These are phyloP conservation scores for Kandelia obovata DNA, from an alignment of 345 rosid genomes.

Conservation along the genomic window DNA sequence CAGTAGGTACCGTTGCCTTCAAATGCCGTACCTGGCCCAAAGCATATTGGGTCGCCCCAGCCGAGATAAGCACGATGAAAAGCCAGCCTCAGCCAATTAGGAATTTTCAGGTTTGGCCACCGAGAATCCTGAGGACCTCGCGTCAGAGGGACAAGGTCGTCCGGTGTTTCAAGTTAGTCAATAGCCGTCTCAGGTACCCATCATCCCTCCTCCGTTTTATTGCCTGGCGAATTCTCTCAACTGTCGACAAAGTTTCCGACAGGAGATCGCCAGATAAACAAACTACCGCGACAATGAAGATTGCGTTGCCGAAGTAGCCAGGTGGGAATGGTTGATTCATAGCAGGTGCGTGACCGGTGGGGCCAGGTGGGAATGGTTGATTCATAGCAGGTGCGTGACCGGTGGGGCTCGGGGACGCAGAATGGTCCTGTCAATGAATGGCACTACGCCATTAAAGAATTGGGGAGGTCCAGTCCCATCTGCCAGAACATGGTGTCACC, in stretches of 20 bases:
- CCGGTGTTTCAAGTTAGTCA: not conserved
- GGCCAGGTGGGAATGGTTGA: not conserved
- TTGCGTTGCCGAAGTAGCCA: slow-evolving; percentile 7
- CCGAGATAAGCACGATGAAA: not conserved
- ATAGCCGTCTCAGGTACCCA: slow-evolving; percentile 15
- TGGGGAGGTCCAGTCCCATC: not conserved
- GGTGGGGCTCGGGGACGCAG: slow-evolving; percentile 1
- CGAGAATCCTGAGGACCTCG: not conserved
- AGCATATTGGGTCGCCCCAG: not conserved
- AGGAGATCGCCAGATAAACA: slow-evolving; percentile 5
- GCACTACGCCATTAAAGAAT: not conserved
- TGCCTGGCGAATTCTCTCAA: slow-evolving; percentile 1
- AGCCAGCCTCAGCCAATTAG: slow-evolving; percentile 2
- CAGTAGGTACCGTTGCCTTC: slow-evolving; percentile 2
- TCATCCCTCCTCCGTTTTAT: slow-evolving; percentile 10
- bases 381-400: not conserved
- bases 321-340: slow-evolving; percentile 4
- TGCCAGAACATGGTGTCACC: not conserved
- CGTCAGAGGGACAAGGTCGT: not conserved
- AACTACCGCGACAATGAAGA: not conserved
- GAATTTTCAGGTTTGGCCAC: not conserved
- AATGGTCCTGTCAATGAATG: slow-evolving; percentile 11
- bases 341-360: not conserved
- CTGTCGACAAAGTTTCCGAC: not conserved
- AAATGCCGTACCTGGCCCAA: not conserved